Evolutionary conservation across 805 yeast species (phyloP), one percentile per base, ranked within the genome.

Genomic region (Saccharomyces paradoxus): DNA sequence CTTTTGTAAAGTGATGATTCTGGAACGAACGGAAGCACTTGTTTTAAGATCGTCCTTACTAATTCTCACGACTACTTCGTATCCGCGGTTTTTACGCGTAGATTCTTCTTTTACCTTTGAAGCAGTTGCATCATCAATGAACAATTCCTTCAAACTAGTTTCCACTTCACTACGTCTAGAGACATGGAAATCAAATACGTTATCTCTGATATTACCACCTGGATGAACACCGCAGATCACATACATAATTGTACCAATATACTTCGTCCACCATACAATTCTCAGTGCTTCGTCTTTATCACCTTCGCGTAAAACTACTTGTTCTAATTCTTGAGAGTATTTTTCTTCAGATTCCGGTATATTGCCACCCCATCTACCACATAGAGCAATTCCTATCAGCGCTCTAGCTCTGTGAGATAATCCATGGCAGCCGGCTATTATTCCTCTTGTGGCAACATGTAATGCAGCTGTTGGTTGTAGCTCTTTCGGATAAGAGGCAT

Each of bases 361-460:
- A 58, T 84, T 89, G 3, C 87, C 89, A 37, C 92, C 92, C 92
- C 92, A 87, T 59, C 94, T 74, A 61, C 85, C 88, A 70, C 89
- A 83, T 27, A 86, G 71, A 1, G 89, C 87, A 30, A 86, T 77
- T 0, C 92, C 92, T 12, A 86, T 77, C 50, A 87, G 69, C 0
- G 89, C 89, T 53, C 91, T 73, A 2, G 82, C 82, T 59, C 83
- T 77, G 65, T 87, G 92, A 1, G 89, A 81, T 49, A 86, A 68
- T 6, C 92, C 94, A 66, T 85, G 89, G 3, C 86, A 78, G 0
- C 90, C 89, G 0, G 91, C 84, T 52, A 86, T 80, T 21, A 84
- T 79, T 22, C 94, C 94, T 0, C 88, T 79, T 0, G 86, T 81
- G 7, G 89, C 90, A 26, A 86, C 81, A 57, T 81, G 84, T 46